Base-by-base conservation (phyloP, 2,329 filamentous ascomycete species). In the Cytospora paraplurivora region DNA sequence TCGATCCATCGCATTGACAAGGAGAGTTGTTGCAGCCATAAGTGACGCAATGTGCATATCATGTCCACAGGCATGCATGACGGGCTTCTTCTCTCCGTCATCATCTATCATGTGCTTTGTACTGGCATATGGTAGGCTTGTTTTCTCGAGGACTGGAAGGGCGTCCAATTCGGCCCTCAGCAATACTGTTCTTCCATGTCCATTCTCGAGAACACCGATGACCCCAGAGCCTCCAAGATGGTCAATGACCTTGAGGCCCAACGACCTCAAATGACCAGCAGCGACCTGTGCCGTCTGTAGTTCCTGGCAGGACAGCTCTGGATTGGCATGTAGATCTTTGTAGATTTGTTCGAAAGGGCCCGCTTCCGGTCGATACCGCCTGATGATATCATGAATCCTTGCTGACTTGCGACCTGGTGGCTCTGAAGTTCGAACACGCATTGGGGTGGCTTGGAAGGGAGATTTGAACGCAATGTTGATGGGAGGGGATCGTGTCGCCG, bases 21-120 rank as follows among this genome's bases (percentile, higher is more conserved):
- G 75, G 0, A 80, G 75, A 19, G 81, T 76, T 0, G 84, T 79
- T 0, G 83, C 82, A 0, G 80, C 87, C 1, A 90, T 76, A 3
- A 89, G 75, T 27, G 76, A 75, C 0, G 84, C 79, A 21, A 88
- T 82, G 69, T 90, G 86, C 76, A 88, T 84, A 68, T 88, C 86
- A 69, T 89, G 87, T 0, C 87, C 87, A 71, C 87, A 89, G 21
- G 86, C 86, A 71, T 90, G 88, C 86, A 89, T 89, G 0, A 87
- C 82, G 0, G 83, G 82, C 57, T 81, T 81, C 62, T 79, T 75
- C 0, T 76, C 71, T 0, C 83, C 83, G 10, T 82, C 77, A 2
- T 72, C 37, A 67, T 81, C 79, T 35, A 74, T 75, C 69, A 78
- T 77, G 11, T 59, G 58, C 69, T 72, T 65, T 68, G 62, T 81